phyloP scores from a whole-genome alignment of 1,139 yeast genomes.

The Groenewaldozyma sp. region DNA sequence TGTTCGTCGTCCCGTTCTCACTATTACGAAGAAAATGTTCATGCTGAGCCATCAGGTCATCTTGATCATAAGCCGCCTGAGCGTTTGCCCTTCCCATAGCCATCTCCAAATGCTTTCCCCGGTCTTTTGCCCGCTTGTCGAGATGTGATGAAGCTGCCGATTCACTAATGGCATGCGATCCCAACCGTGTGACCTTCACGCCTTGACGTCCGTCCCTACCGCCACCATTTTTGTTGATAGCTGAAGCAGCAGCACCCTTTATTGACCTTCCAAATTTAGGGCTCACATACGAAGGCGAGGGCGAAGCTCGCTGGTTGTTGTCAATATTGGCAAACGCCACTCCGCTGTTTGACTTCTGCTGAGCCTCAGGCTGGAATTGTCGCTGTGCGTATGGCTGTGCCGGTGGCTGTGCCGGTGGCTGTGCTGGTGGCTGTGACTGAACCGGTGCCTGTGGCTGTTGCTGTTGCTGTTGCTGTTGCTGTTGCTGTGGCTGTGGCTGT shows the following conservation, averaged over 20 bases:
- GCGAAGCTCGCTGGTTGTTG: slow-evolving; percentile 3
- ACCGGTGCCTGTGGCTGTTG: not conserved
- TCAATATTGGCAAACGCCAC: slow-evolving; percentile 1
- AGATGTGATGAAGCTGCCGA: too few species aligned
- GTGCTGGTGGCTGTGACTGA: not conserved
- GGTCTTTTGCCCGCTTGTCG: too few species aligned
- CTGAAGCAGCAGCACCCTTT: slow-evolving; percentile 1
- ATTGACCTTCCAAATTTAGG: not conserved
- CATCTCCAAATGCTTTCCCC: too few species aligned
- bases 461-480: not conserved
- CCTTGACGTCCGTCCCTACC: not conserved
- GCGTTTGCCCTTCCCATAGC: too few species aligned
- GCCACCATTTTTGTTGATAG: not conserved
- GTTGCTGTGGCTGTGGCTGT: not conserved
- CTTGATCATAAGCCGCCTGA: too few species aligned
- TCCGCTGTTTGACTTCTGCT: not conserved
- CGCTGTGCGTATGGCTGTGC: too few species aligned
- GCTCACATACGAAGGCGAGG: slow-evolving; percentile 1
- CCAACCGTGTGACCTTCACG: not conserved
- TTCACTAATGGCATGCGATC: too few species aligned
- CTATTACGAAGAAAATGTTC: slow-evolving; percentile 10
- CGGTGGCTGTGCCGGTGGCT: too few species aligned
- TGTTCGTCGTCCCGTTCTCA: slow-evolving; percentile 1
- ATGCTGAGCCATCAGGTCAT: slow-evolving; percentile 3
- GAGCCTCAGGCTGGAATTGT: not conserved